Percentiles rank a stretch among this genome's conserved stretches.
Evolutionary conservation across 768 basidiomycete genomes (phyloP).

Genomic region (Floccularia luteovirens): DNA sequence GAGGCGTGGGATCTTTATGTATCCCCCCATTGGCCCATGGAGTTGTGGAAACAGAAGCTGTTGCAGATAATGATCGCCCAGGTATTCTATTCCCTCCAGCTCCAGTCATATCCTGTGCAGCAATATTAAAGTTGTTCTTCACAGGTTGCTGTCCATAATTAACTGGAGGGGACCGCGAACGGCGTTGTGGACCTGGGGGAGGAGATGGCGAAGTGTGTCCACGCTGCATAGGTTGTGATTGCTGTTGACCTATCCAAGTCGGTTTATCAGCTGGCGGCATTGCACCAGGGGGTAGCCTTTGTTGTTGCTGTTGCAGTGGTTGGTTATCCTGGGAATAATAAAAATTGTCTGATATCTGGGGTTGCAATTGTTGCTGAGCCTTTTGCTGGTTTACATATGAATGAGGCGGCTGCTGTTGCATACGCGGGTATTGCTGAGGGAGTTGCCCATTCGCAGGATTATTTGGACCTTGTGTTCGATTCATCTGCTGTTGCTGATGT

Average conservation of each 20-base stretch:
- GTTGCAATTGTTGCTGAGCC: constrained; percentile 19
- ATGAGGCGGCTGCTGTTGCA: constrained; percentile 14
- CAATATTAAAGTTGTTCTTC: constrained; percentile 16
- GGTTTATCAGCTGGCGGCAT: constrained; percentile 47
- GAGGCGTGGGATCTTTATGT: constrained; percentile 41
- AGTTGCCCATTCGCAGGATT: constrained; percentile 14
- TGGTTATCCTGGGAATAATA: constrained; percentile 28
- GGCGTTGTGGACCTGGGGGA: constrained; percentile 31
- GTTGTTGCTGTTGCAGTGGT: too few relatives aligned
- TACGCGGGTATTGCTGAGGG: constrained; percentile 22
- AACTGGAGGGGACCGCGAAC: constrained; percentile 6
- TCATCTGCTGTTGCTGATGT: constrained; percentile 22
- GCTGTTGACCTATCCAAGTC: constrained; percentile 24
- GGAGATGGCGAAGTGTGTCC: constrained; percentile 39
- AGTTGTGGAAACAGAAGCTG: constrained; percentile 32
- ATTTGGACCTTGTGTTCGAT: too few relatives aligned
- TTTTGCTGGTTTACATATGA: constrained; percentile 15
- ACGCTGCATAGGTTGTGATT: constrained; percentile 12
- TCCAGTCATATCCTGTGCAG: constrained; percentile 25
- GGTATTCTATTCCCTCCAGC: constrained; percentile 31
- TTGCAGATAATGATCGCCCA: constrained; percentile 68
- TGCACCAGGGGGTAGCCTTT: constrained; percentile 49
- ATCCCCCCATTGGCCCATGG: constrained; percentile 41
- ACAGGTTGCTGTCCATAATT: constrained; percentile 1
- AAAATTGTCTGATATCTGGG: constrained; percentile 22